Evolutionary conservation across 2,329 filamentous ascomycete species (phyloP).

Genomic region (Capronia americana): DNA sequence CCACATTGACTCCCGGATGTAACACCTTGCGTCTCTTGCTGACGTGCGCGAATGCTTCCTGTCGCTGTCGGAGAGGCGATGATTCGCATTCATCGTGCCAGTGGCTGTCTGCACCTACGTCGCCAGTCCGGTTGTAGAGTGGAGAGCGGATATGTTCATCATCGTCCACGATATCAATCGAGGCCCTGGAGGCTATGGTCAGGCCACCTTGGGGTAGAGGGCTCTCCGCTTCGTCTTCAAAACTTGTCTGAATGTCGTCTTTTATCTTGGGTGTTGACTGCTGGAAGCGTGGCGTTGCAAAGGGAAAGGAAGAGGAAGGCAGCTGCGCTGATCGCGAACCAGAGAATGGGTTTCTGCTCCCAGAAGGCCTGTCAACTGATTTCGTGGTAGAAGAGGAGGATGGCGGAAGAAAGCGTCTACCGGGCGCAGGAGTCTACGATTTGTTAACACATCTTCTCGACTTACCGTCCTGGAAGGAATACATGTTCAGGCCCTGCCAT

Average conservation of each 20-base stretch:
- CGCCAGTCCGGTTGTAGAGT: not conserved
- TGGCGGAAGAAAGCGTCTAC: constrained; percentile 33
- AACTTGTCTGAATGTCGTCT: constrained; percentile 35
- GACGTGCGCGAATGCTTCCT: constrained; percentile 4
- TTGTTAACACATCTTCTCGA: constrained; percentile 11
- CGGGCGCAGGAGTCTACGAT: constrained; percentile 30
- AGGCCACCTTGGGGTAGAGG: not conserved
- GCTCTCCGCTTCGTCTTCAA: constrained; percentile 28
- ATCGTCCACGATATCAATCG: constrained; percentile 15
- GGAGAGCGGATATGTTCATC: constrained; percentile 1
- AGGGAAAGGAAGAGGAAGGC: constrained; percentile 19
- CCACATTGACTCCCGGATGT: not conserved
- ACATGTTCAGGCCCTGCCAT: constrained; percentile 28
- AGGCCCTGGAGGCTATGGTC: not conserved
- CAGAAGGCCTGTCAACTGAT: constrained; percentile 9
- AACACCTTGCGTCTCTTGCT: constrained; percentile 32
- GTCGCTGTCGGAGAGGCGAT: constrained; percentile 25
- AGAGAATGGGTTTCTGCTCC: constrained; percentile 26
- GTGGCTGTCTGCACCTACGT: not conserved
- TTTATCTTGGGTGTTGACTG: constrained; percentile 2
- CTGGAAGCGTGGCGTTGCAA: constrained; percentile 32
- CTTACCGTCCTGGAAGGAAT: constrained; percentile 21
- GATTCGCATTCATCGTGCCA: not conserved
- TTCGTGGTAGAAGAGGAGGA: constrained; percentile 25
- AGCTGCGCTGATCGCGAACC: constrained; percentile 25